Percentiles rank a stretch among this genome's conserved stretches.
Conservation (phyloP, 768 basidiomycete species). For the Pleurotus sapidus region DNA sequence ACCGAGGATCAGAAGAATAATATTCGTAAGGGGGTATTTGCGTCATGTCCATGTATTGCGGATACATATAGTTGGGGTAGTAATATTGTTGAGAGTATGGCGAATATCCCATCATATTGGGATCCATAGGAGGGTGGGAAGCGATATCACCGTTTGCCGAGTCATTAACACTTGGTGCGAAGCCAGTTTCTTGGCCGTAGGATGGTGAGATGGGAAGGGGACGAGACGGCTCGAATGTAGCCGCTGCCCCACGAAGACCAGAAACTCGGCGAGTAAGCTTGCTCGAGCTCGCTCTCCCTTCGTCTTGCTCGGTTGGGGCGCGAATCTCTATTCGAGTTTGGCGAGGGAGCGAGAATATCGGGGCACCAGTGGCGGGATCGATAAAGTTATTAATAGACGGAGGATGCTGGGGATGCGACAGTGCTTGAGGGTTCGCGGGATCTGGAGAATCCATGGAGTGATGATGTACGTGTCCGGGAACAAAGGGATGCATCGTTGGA, state of each 20-base stretch:
- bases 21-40: constrained; percentile 65
- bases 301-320: constrained; percentile 38
- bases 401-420: constrained; percentile 44
- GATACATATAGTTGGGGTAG: constrained; percentile 67
- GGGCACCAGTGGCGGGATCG: constrained; percentile 61
- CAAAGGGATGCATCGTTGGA: constrained; percentile 51
- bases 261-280: constrained; percentile 30
- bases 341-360: constrained; percentile 75
- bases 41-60: constrained; percentile 66
- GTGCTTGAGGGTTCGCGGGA: constrained; percentile 40
- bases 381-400: constrained; percentile 63
- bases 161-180: constrained; percentile 8
- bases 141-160: constrained; percentile 19
- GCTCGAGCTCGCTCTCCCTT: constrained; percentile 23
- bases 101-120: constrained; percentile 50
- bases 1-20: constrained; percentile 52
- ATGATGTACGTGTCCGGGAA: constrained; percentile 63
- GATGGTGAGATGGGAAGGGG: constrained; percentile 17
- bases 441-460: constrained; percentile 60
- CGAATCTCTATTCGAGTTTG: constrained; percentile 77
- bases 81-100: constrained; percentile 68
- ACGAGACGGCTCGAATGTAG: constrained; percentile 46
- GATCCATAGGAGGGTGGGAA: constrained; percentile 23
- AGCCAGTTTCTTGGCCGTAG: background rate
- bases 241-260: constrained; percentile 48